These are phyloP conservation scores for Cicer chorassanicum DNA, from an alignment of 306 rosid genomes.

Conservation along the genomic window DNA sequence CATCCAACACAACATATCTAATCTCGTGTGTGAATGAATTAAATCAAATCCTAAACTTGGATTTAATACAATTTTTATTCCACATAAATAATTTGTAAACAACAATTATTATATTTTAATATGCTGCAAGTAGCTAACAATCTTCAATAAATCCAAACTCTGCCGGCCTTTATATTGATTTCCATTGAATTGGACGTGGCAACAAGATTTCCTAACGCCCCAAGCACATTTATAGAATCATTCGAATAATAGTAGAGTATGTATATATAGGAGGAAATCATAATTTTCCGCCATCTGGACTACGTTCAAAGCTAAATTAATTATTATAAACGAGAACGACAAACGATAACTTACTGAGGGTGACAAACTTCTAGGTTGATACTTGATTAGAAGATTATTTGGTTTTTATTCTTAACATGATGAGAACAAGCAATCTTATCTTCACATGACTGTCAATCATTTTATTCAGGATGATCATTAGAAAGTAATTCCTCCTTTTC, in stretches of 20 bases:
- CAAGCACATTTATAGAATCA: background rate
- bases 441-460: no score
- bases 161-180: constrained; percentile 38
- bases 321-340: no score
- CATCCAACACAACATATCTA: background rate
- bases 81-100: background rate
- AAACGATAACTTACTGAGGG: no score
- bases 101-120: background rate
- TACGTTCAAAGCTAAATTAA: no score
- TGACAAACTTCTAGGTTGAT: no score
- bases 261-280: no score
- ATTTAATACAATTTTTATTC: background rate
- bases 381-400: no score
- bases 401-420: no score
- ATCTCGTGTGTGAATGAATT: constrained; percentile 29
- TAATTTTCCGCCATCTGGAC: no score
- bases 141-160: constrained; percentile 15
- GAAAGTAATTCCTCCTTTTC: no score
- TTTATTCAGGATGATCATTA: no score
- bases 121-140: background rate
- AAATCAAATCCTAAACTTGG: background rate
- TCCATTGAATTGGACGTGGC: constrained; percentile 23
- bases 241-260: background rate
- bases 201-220: constrained; percentile 19
- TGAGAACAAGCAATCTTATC: no score